A percentile compares a stretch with the other conserved stretches of the same genome.
These are phyloP conservation scores for Starmerella potacharoeniae DNA, from an alignment of 805 yeast species.

Conservation along the genomic window DNA sequence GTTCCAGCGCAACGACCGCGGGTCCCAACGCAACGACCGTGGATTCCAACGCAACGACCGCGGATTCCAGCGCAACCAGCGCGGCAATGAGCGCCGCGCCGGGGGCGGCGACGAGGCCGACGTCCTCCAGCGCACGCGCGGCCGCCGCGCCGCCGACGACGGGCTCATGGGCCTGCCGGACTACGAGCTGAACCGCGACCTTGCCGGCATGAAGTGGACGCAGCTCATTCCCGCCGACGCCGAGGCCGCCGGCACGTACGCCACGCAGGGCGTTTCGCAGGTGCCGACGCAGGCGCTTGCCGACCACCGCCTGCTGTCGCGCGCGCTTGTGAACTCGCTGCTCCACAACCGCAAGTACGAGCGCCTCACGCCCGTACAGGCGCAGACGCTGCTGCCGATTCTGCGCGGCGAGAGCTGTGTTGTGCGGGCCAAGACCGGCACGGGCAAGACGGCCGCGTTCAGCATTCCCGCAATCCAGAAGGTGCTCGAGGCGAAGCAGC, in stretches of 20 bases:
- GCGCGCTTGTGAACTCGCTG: slow-evolving; percentile 28
- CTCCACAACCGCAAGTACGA: slow-evolving; percentile 26
- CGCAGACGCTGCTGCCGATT: slow-evolving; percentile 44
- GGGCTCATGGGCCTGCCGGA: slow-evolving; percentile 26
- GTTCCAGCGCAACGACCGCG: background rate
- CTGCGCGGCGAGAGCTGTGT: slow-evolving; percentile 64
- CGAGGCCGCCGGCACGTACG: background rate
- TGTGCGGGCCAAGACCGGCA: slow-evolving; percentile 88
- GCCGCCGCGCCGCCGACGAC: slow-evolving; percentile 16
- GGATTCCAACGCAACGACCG: background rate
- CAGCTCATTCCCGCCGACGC: slow-evolving; percentile 19
- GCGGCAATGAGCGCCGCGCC: background rate
- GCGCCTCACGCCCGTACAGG: slow-evolving; percentile 30
- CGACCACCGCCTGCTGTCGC: slow-evolving; percentile 21
- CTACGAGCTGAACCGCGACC: slow-evolving; percentile 24
- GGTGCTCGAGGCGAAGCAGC: slow-evolving; percentile 31
- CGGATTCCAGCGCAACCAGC: background rate
- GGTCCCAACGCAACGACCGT: background rate
- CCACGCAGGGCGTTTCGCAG: slow-evolving; percentile 21
- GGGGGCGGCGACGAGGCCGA: slow-evolving; percentile 3
- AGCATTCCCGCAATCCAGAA: slow-evolving; percentile 67
- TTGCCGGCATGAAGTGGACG: slow-evolving; percentile 21
- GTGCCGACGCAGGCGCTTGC: slow-evolving; percentile 24
- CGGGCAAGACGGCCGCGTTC: slow-evolving; percentile 88
- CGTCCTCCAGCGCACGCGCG: slow-evolving; percentile 18